Evolutionary conservation across 176 grass and related monocot species (phyloP).

Genomic region (Carex littledalei): DNA sequence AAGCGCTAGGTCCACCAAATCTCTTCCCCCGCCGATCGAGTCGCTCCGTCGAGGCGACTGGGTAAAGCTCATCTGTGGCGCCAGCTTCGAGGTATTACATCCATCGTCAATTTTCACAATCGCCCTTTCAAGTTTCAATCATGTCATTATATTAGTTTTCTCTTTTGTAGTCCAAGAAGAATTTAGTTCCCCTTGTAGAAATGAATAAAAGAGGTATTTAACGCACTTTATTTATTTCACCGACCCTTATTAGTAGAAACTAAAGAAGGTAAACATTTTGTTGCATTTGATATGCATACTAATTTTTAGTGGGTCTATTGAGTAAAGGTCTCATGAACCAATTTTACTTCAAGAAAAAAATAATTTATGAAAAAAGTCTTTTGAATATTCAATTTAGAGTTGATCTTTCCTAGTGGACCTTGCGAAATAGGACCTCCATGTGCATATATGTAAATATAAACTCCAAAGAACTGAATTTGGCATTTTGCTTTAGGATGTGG

Average conservation of each 20-base stretch:
- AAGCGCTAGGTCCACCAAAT: neutral
- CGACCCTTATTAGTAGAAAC: too few relatives aligned
- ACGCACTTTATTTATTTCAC: too few relatives aligned
- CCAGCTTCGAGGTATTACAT: constrained; percentile 70
- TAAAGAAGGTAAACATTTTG: too few relatives aligned
- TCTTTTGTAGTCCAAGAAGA: neutral
- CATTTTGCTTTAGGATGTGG: constrained; percentile 47
- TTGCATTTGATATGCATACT: too few relatives aligned
- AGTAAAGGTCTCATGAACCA: neutral
- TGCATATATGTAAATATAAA: neutral
- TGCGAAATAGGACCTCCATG: neutral
- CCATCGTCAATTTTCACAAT: neutral
- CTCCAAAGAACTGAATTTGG: neutral
- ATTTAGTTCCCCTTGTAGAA: too few relatives aligned
- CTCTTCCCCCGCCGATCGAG: constrained; percentile 35
- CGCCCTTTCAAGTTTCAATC: neutral
- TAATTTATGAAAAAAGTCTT: neutral
- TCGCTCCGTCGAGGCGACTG: constrained; percentile 73
- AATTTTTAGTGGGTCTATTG: neutral
- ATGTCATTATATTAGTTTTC: neutral
- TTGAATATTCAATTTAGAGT: neutral
- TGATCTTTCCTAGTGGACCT: neutral
- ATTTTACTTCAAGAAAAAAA: neutral
- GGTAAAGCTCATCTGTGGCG: constrained; percentile 97
- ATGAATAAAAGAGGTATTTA: too few relatives aligned